Evolutionary conservation across 148 eudicot genomes (phyloP).

Genomic region (Simmondsia chinensis): DNA sequence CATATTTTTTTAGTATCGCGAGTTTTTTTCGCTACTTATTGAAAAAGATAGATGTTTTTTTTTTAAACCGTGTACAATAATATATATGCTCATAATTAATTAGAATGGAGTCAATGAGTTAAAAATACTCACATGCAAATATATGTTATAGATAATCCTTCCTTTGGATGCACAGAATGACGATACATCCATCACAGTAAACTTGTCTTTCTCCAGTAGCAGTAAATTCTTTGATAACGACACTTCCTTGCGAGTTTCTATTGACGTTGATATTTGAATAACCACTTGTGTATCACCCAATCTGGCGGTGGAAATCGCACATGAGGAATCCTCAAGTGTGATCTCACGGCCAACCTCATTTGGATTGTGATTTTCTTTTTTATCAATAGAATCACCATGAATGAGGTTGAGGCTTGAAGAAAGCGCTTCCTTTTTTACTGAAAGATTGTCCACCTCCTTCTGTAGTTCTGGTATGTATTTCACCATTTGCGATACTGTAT

Average conservation of each 20-base stretch:
- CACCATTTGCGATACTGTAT: too few relatives aligned
- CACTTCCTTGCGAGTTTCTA: constrained; percentile 15
- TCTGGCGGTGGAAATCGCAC: constrained; percentile 18
- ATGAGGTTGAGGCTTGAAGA: too few relatives aligned
- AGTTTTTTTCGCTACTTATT: too few relatives aligned
- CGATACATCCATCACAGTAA: constrained; percentile 32
- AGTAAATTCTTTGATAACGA: constrained; percentile 28
- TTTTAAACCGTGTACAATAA: too few relatives aligned
- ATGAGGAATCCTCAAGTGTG: not conserved
- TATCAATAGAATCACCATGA: too few relatives aligned
- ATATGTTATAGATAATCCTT: constrained; percentile 43
- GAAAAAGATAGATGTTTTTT: too few relatives aligned
- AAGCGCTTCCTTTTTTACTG: constrained; percentile 32
- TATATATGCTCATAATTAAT: not conserved
- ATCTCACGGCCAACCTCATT: not conserved
- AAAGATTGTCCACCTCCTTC: constrained; percentile 45
- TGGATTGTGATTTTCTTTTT: not conserved
- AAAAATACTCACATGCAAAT: constrained; percentile 45
- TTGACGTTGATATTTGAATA: constrained; percentile 38
- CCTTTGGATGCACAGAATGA: constrained; percentile 40
- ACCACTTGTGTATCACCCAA: constrained; percentile 29
- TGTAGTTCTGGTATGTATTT: too few relatives aligned
- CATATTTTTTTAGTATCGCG: too few relatives aligned
- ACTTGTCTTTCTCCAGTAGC: constrained; percentile 38
- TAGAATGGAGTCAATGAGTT: not conserved